Percentiles rank a stretch among this genome's conserved stretches.
Conservation (phyloP, 202 grass and related monocot species). For the Sporobolus alterniflorus region DNA sequence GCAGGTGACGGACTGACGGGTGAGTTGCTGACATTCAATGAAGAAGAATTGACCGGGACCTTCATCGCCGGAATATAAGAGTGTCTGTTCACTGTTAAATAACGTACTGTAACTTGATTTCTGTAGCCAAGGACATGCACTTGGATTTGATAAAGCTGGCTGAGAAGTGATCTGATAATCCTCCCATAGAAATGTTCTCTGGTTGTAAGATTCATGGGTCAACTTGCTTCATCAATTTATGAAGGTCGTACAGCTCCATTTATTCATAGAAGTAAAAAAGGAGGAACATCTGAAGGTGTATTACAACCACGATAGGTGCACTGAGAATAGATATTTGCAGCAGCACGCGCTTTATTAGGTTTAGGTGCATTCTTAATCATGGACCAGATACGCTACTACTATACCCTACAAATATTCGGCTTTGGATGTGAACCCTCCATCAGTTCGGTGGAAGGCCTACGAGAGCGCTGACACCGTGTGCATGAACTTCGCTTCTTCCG, state of each 20-base stretch:
- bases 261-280: not conserved
- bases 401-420: not conserved
- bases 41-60: constrained; percentile 13
- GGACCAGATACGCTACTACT: not conserved
- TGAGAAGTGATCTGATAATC: not conserved
- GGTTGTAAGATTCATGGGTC: not conserved
- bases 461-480: not conserved
- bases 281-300: not conserved
- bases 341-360: not conserved
- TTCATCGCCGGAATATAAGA: not conserved
- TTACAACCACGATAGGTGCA: not conserved
- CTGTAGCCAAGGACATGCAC: no score
- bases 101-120: not conserved
- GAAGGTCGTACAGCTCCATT: not conserved
- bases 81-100: not conserved
- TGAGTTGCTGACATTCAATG: constrained; percentile 35
- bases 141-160: not conserved
- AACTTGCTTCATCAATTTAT: not conserved
- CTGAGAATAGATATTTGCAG: not conserved
- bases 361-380: not conserved
- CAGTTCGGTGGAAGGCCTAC: not conserved
- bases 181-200: not conserved
- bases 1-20: constrained; percentile 19
- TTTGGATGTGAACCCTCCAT: not conserved
- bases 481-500: not conserved